Percentiles rank a stretch among this genome's conserved stretches.
Conservation (phyloP, 2,329 filamentous ascomycete genomes). For the Dactylellina parvicollis region DNA sequence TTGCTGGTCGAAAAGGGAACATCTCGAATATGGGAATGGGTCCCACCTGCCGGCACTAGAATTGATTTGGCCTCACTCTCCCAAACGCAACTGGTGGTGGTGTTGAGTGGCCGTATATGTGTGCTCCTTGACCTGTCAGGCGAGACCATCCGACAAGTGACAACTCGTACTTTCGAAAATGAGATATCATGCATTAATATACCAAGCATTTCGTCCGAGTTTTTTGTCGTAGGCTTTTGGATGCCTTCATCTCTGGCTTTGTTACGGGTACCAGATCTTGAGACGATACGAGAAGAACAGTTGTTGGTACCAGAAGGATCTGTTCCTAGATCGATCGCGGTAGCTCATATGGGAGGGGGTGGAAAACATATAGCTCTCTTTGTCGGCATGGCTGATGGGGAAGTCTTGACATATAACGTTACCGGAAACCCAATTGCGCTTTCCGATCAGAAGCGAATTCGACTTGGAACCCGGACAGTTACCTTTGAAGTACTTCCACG, state of each 20-base stretch:
- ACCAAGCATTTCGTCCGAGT: slow-evolving; percentile 69
- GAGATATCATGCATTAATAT: slow-evolving; percentile 86
- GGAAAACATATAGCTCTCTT: slow-evolving; percentile 79
- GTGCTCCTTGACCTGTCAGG: slow-evolving; percentile 32
- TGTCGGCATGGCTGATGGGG: slow-evolving; percentile 90
- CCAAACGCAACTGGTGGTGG: slow-evolving; percentile 2
- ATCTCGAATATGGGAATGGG: slow-evolving; percentile 71
- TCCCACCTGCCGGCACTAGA: slow-evolving; percentile 62
- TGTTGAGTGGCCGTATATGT: slow-evolving; percentile 32
- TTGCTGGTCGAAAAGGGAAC: slow-evolving; percentile 69
- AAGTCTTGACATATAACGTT: slow-evolving; percentile 83
- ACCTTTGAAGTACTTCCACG: slow-evolving; percentile 81
- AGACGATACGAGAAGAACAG: slow-evolving; percentile 72
- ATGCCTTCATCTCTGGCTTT: slow-evolving; percentile 81
- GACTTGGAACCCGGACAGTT: slow-evolving; percentile 85
- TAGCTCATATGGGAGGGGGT: slow-evolving; percentile 79
- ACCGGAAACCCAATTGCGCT: slow-evolving; percentile 71
- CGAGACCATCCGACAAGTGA: slow-evolving; percentile 67
- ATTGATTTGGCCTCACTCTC: slow-evolving; percentile 41
- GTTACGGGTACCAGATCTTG: slow-evolving; percentile 73
- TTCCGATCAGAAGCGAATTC: slow-evolving; percentile 79
- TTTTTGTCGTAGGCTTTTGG: slow-evolving; percentile 89
- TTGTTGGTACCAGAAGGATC: slow-evolving; percentile 69
- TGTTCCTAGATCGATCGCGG: slow-evolving; percentile 82
- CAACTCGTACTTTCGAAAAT: slow-evolving; percentile 71